Evolutionary conservation across 2,329 filamentous ascomycete genomes (phyloP).

Genomic region (Botrytis aclada): DNA sequence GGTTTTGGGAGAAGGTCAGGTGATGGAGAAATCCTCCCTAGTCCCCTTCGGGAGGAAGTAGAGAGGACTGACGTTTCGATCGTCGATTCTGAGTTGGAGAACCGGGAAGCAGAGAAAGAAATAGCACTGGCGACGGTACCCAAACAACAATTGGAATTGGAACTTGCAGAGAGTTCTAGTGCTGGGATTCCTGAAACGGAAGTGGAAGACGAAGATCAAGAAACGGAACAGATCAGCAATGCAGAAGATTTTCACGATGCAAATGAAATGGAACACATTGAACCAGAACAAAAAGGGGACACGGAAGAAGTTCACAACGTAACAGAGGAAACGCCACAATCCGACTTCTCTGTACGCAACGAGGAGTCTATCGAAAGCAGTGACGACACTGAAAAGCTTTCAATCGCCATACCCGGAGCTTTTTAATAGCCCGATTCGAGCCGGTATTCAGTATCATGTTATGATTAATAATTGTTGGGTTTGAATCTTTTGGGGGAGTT

Average conservation of each 20-base stretch:
- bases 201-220: background rate
- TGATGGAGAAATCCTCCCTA: conserved; percentile 12
- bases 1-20: conserved; percentile 7
- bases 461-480: conserved; percentile 16
- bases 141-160: background rate
- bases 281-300: conserved; percentile 10
- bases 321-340: conserved; percentile 28
- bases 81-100: background rate
- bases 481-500: background rate
- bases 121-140: background rate
- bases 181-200: background rate
- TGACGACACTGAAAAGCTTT: conserved; percentile 27
- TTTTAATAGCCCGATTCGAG: conserved; percentile 4
- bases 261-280: conserved; percentile 12
- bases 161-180: background rate
- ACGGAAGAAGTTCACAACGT: conserved; percentile 6
- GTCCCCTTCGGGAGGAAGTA: conserved; percentile 17
- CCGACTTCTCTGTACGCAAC: conserved; percentile 27
- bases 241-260: conserved; percentile 4
- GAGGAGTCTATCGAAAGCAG: conserved; percentile 30
- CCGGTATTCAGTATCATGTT: background rate
- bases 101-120: background rate
- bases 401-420: conserved; percentile 38
- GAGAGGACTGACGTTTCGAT: background rate
- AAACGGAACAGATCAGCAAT: conserved; percentile 11